Evolutionary conservation across 2,329 filamentous ascomycete genomes (phyloP).

Genomic region (Didymellaceae sp.): DNA sequence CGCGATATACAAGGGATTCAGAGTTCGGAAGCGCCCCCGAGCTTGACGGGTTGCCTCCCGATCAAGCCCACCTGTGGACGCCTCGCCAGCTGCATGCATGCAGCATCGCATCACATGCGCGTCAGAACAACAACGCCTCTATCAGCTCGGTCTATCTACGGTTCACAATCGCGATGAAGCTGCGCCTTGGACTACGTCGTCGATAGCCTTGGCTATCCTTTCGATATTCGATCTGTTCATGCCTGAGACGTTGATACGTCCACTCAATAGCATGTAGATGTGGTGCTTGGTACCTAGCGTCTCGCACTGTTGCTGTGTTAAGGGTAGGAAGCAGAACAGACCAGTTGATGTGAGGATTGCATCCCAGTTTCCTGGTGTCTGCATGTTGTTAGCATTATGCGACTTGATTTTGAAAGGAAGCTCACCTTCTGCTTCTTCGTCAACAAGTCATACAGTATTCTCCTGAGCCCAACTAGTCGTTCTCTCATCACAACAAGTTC

Average conservation of each 20-base stretch:
- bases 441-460: conserved; percentile 14
- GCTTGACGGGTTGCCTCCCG: conserved; percentile 1
- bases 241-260: conserved; percentile 36
- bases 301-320: conserved; percentile 24
- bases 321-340: conserved; percentile 32
- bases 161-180: conserved; percentile 1
- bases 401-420: not conserved
- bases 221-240: conserved; percentile 28
- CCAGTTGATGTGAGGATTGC: conserved; percentile 25
- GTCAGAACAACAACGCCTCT: not conserved
- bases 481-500: conserved; percentile 23
- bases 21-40: conserved; percentile 3
- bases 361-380: conserved; percentile 31
- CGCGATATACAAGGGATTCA: not conserved
- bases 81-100: not conserved
- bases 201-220: conserved; percentile 27
- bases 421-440: conserved; percentile 20
- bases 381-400: conserved; percentile 2
- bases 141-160: not conserved
- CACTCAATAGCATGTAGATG: conserved; percentile 32
- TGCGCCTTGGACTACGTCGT: conserved; percentile 17
- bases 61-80: conserved; percentile 4
- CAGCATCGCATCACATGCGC: conserved; percentile 4
- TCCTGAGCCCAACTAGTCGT: conserved; percentile 19
- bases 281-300: conserved; percentile 24